phyloP scores from a whole-genome alignment of 129 eudicot species.

The Erigeron canadensis region DNA sequence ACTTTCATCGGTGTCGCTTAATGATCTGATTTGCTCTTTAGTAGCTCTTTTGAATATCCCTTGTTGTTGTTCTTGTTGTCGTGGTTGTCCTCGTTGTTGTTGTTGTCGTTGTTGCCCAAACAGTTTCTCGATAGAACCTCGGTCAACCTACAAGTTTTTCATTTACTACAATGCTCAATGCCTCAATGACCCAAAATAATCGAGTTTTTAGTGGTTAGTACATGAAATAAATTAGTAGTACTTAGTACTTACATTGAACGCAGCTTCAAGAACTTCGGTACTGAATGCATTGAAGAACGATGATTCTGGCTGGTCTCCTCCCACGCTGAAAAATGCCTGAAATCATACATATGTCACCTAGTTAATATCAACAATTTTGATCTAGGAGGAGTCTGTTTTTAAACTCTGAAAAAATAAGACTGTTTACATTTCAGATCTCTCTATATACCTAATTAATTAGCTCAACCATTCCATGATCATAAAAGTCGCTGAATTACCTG shows the following conservation, averaged over 20 bases:
- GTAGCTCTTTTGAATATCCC: slow-evolving; percentile 59
- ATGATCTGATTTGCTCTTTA: slow-evolving; percentile 58
- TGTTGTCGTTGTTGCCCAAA: slow-evolving; percentile 29
- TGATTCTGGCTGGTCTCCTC: slow-evolving; percentile 60
- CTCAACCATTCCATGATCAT: too few relatives aligned
- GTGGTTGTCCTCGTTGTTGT: neutral
- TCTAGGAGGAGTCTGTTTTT: too few relatives aligned
- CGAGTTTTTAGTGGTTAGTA: neutral
- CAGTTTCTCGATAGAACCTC: slow-evolving; percentile 36
- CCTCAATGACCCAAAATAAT: neutral
- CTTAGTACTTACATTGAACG: slow-evolving; percentile 50
- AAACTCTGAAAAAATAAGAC: too few relatives aligned
- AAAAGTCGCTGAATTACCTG: slow-evolving; percentile 35
- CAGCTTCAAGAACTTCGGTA: slow-evolving; percentile 62
- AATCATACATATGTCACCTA: neutral
- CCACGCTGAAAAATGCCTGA: slow-evolving; percentile 53
- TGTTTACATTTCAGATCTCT: too few relatives aligned
- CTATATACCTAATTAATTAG: too few relatives aligned
- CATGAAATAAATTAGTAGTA: neutral
- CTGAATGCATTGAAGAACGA: slow-evolving; percentile 66
- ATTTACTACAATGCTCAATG: neutral
- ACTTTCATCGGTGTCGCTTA: slow-evolving; percentile 49
- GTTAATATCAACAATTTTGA: too few relatives aligned
- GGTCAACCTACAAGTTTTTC: slow-evolving; percentile 38
- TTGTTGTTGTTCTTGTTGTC: slow-evolving; percentile 28